Percentiles rank a stretch among this genome's conserved stretches.
Conservation (phyloP, 164 flowering plant genomes). For the Cinnamomum chago region DNA sequence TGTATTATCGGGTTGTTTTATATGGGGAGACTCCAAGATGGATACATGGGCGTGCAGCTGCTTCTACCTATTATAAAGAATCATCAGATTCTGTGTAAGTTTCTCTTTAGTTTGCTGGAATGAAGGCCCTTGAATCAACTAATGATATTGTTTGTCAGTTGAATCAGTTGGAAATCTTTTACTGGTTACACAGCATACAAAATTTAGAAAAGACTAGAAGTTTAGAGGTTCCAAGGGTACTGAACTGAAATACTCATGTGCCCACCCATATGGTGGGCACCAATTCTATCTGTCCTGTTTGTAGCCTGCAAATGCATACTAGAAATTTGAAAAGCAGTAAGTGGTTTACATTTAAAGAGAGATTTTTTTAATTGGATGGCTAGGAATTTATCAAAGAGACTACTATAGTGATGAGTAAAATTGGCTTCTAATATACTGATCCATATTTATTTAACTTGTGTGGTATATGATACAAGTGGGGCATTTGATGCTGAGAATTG, state of each 20-base stretch:
- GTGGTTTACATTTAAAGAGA: not conserved
- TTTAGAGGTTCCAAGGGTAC: not conserved
- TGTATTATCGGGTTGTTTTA: constrained; percentile 59
- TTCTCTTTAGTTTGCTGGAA: not conserved
- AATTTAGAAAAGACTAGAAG: too few species aligned
- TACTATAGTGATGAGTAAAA: not conserved
- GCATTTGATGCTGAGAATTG: too few species aligned
- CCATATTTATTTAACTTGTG: not conserved
- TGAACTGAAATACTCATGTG: not conserved
- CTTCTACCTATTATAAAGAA: constrained; percentile 14
- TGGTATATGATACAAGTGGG: too few species aligned
- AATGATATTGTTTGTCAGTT: not conserved
- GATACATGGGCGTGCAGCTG: constrained; percentile 8
- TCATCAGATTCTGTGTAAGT: not conserved
- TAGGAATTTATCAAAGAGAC: not conserved
- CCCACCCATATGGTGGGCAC: not conserved
- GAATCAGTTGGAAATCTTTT: not conserved
- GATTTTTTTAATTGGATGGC: too few species aligned
- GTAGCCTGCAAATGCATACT: not conserved
- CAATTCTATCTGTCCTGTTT: not conserved
- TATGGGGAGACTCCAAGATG: constrained; percentile 38
- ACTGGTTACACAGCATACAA: not conserved
- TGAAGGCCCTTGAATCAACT: not conserved
- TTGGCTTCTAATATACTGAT: not conserved
- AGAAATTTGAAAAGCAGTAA: not conserved